These are phyloP conservation scores for Beauveria rudraprayagi DNA, from an alignment of 2,329 filamentous ascomycete genomes.

Conservation along the genomic window DNA sequence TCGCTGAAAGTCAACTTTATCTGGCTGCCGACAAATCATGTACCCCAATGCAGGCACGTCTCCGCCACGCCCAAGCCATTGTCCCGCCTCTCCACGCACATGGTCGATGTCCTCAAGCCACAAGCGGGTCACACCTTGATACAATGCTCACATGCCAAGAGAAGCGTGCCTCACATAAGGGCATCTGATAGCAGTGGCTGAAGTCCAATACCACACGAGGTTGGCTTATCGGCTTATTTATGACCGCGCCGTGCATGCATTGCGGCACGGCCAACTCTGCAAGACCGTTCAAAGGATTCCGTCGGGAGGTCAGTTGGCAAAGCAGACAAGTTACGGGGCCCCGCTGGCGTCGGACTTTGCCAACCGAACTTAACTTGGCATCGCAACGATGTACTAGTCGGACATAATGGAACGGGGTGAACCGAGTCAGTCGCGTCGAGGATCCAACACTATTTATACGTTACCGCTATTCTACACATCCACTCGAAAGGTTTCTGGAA, in stretches of 20 bases:
- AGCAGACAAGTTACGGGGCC: neutral
- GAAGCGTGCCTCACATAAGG: neutral
- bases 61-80: neutral
- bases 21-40: slow-evolving; percentile 7
- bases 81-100: slow-evolving; percentile 6
- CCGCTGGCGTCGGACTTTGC: neutral
- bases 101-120: slow-evolving; percentile 1
- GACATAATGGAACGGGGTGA: neutral
- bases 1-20: neutral
- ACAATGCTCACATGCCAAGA: neutral
- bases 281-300: neutral
- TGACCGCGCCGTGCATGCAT: neutral
- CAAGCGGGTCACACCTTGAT: neutral
- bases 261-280: neutral
- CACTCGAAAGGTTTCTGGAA: neutral
- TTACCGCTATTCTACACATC: neutral
- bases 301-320: too few relatives aligned
- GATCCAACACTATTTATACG: neutral
- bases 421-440: neutral
- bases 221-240: neutral
- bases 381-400: neutral
- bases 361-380: neutral
- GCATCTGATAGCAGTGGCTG: neutral
- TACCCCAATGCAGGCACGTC: neutral
- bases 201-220: neutral